Evolutionary conservation across 331 rosid species (phyloP), one percentile per base, ranked within the genome.

Genomic region (Spiraea crenata): DNA sequence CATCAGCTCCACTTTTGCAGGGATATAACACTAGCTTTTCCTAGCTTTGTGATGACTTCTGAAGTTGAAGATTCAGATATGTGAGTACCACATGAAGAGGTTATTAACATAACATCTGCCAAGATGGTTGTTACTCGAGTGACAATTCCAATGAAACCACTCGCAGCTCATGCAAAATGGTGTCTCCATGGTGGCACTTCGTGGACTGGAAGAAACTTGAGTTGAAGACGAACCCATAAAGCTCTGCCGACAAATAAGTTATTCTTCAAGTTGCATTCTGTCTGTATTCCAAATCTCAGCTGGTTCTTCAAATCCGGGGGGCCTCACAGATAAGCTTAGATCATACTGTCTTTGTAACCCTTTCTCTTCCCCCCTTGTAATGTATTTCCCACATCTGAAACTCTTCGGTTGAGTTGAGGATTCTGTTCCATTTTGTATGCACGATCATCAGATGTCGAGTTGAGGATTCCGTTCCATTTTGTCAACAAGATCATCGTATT

Each of bases 11-110:
- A 41, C 4, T 81, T 44, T 68, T 73, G 55, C 95, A 93, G 99
- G 90, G 99, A 93, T 68, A 82, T 91, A 77, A 84, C 93, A 39
- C 19, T 87, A 68, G 82, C 95, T 46, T 93, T 93, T 73, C 99
- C 99, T 3, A 93, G 97, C 85, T 93, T 93, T 83, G 76, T 82
- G 37, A 57, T 63, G 66, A 82, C 50, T 48, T 50, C 92, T 41
- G 96, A 89, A 44, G 64, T 83, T 20, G 97, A 91, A 49, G 95
- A 91, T 50, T 67, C 72, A 8, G 84, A 83, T 0, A 54, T 73
- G 13, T 80, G 84, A 82, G 57, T 5, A 55, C 57, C n/a, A 57
- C 65, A 63, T 50, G 14, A 46, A 63, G 15, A 19, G 59, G 52
- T 31, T 46, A 16, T 75, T 31, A 48, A 71, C 59, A 39, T 68